Evolutionary conservation across 2,329 filamentous ascomycete species (phyloP), one percentile per base, ranked within the genome.

Genomic region (Eutypa lata): DNA sequence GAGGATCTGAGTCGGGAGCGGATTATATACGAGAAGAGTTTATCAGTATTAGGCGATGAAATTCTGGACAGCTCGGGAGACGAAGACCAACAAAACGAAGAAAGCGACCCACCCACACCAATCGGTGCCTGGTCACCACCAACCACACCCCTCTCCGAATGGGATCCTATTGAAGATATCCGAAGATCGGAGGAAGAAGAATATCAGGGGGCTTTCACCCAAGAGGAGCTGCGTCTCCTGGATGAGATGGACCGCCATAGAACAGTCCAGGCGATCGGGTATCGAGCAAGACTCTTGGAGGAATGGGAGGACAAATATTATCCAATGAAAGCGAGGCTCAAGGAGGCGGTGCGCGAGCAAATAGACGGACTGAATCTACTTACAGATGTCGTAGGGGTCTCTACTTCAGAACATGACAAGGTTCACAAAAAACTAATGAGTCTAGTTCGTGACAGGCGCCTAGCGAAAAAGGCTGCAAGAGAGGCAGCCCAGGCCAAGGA

Each of bases 1-100:
- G 52, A 56, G 35, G 50, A 58, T 28, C 28, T 58, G 14, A 47
- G 45, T 33, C 50, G 50, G 14, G 52, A 58, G 24, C 48, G 46
- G 13, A 45, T 48, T 13, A 53, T 50, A 49, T 56, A 54, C n/a
- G 1, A 21, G 33, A 7, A 19, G 21, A 13, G n/a, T 11, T 14
- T 11, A 22, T 11, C 3, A 19, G 40, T 19, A 43, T n/a, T 11
- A 13, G 40, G 21, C 40, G 21, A 18, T 11, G 40, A 43, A 43
- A 43, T 18, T 21, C 14, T 22, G 6, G 7, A 43, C 11, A 14
- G 19, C 6, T 43, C 40, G n/a, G n/a, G n/a, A 22, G 10, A 43
- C 4, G 40, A 22, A 5, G 19, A 22, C 3, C 18, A 19, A n/a
- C 18, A 43, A 21, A 19, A 43, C 19, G 11, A 19, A 19, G 16